Evolutionary conservation across 768 basidiomycete genomes (phyloP).

Genomic region (Sarcomyxa edulis): DNA sequence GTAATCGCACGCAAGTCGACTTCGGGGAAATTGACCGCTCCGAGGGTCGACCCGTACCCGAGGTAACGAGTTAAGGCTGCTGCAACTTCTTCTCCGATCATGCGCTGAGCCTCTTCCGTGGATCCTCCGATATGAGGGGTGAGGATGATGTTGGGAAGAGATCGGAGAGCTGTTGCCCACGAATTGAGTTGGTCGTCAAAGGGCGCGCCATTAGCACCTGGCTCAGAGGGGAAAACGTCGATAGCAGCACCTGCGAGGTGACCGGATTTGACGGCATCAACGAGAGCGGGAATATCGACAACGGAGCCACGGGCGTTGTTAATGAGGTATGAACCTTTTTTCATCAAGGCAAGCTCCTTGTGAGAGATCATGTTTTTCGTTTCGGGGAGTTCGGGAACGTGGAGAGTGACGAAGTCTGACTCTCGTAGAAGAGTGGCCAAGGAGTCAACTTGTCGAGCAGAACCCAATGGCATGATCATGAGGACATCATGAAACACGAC

Average conservation of each 20-base stretch:
- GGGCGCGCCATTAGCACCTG: conserved; percentile 82
- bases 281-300: conserved; percentile 90
- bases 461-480: conserved; percentile 96
- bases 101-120: conserved; percentile 95
- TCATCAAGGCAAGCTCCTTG: conserved; percentile 83
- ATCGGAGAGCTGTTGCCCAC: conserved; percentile 74
- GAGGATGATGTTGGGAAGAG: conserved; percentile 86
- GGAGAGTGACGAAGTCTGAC: conserved; percentile 93
- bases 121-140: conserved; percentile 99
- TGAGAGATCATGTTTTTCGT: conserved; percentile 90
- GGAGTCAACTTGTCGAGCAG: conserved; percentile 83
- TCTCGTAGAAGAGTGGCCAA: conserved; percentile 67
- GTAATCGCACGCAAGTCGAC: conserved; percentile 93
- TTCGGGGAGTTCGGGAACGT: conserved; percentile 95
- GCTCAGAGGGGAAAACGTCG: conserved; percentile 94
- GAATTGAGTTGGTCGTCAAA: conserved; percentile 88
- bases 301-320: conserved; percentile 97
- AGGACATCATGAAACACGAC: conserved; percentile 94
- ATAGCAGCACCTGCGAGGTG: conserved; percentile 86
- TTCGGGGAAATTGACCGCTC: conserved; percentile 98
- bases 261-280: conserved; percentile 74
- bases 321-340: conserved; percentile 90
- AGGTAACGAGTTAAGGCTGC: conserved; percentile 83
- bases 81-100: conserved; percentile 96
- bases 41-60: conserved; percentile 84